Evolutionary conservation across 768 basidiomycete genomes (phyloP), one percentile per base, ranked within the genome.

Genomic region (Termitomyces sp.): DNA sequence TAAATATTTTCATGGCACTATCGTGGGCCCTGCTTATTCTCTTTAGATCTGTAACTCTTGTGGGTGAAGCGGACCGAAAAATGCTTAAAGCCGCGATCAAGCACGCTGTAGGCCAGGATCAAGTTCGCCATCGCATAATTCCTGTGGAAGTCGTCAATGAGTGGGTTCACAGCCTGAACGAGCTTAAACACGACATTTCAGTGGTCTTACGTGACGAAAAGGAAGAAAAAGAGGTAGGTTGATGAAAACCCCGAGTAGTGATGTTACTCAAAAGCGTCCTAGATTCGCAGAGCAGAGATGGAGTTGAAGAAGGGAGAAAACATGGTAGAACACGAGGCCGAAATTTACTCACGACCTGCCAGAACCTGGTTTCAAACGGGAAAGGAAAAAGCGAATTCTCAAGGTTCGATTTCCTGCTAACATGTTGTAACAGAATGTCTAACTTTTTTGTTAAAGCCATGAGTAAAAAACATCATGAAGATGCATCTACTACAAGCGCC

Each of bases 351-450:
- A 25, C 81, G 96, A 60, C 97, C 97, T 5, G 94, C 94, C 17
- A 83, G 96, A 67, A 98, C 95, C n/a, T 99, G 97, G 97, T 99
- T 99, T 82, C 97, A 98, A 76, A 86, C 82, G 9, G 79, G 81
- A 60, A 91, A 89, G 72, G 94, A 97, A 68, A 98, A 91, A 77
- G 74, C 80, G 63, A 85, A 83, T 62, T 83, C 94, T 5, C 85
- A 89, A 85, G 89, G 95, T 96, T 63, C 46, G 72, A 60, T 17
- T 20, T 31, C 56, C 31, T 40, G 11, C 43, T 37, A 25, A 56
- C 29, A 50, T 49, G 17, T 45, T 7, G 57, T 67, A 43, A 63
- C 31, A 57, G 42, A 46, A 54, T 45, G 46, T 36, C 59, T 60
- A 11, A 53, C n/a, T 48, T 40, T 36, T 45, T 43, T 8, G 37